Conservation (phyloP, 805 yeast genomes). For the Wickerhamiella kazuoi region DNA sequence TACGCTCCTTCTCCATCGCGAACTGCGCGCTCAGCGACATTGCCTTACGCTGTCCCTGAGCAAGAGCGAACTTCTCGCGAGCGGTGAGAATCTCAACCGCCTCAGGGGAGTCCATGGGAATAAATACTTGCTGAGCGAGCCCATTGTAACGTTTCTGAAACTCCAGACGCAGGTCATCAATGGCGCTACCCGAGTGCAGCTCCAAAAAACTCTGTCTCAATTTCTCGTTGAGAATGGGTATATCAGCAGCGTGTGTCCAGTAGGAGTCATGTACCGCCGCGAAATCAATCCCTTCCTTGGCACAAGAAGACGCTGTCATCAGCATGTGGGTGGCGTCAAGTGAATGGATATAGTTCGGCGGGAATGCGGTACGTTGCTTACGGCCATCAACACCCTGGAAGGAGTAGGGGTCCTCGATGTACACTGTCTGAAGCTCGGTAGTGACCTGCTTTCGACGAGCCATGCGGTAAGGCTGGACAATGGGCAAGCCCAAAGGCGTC, state of each 20-base stretch:
- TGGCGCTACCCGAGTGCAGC: conserved; percentile 57
- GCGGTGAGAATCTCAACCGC: conserved; percentile 33
- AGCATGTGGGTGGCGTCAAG: conserved; percentile 95
- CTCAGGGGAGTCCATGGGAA: conserved; percentile 34
- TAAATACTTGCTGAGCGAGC: conserved; percentile 40
- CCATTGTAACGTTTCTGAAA: conserved; percentile 65
- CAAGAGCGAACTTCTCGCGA: conserved; percentile 31
- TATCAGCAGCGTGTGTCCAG: conserved; percentile 91
- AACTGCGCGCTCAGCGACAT: conserved; percentile 59
- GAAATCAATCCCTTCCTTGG: conserved; percentile 45
- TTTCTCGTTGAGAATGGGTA: conserved; percentile 48
- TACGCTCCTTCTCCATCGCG: conserved; percentile 46
- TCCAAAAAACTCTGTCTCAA: conserved; percentile 66
- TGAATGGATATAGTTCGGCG: conserved; percentile 90
- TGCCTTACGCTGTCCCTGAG: conserved; percentile 15
- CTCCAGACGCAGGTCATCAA: conserved; percentile 54
- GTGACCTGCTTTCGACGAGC: conserved; percentile 42
- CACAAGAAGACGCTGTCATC: conserved; percentile 66
- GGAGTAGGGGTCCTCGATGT: conserved; percentile 72
- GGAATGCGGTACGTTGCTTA: conserved; percentile 83
- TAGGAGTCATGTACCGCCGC: conserved; percentile 96
- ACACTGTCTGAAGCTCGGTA: conserved; percentile 81
- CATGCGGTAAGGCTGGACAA: conserved; percentile 89
- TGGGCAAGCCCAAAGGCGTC: conserved; percentile 84
- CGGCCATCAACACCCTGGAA: conserved; percentile 68